Evolutionary conservation across 179 eudicot species (phyloP), one percentile per base, ranked within the genome.

Genomic region (Beta macrorhiza): DNA sequence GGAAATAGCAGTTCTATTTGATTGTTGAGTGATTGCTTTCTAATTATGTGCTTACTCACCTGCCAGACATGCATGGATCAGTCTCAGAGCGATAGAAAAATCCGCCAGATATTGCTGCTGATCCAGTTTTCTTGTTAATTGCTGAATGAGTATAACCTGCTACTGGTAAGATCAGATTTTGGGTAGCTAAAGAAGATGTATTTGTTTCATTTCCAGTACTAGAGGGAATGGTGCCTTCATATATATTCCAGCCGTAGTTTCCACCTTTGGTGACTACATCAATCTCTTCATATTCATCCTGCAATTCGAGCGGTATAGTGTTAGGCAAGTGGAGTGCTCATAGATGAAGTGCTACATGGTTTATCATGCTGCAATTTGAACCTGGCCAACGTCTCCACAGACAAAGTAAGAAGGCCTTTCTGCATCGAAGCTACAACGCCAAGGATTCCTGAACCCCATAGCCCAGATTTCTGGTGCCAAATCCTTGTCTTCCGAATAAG

Each of bases 351-450:
- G 17, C 42, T 19, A 32, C 1, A 29, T 16, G 17, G 49, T 49
- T 45, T 37, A 5, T 29, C 61, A 58, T 14, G 32, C 61, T 65
- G 12, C 19, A 68, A 37, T 65, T 19, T 37, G 49, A 82, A 94
- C 98, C 96, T 91, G 90, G 67, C 98, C 98, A 78, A 88, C 85
- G 78, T 93, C 97, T 72, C 90, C 94, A 76, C 98, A 95, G 44
- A 93, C 58, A 75, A 95, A 95, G 90, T 95, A 93, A 19, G 93
- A 87, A 84, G 94, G 93, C 78, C 97, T 90, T 53, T 92, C 90
- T 58, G 92, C 84, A 80, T 95, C 97, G 76, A 93, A 92, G 89
- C 97, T 93, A 76, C 98, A 95, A 32, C 97, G 91, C 98, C 97
- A 93, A 11, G 97, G 97, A 81, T 93, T 93, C 79, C 97, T 88